phyloP scores from a whole-genome alignment of 345 rosid species.

The Gossypium anomalum region DNA sequence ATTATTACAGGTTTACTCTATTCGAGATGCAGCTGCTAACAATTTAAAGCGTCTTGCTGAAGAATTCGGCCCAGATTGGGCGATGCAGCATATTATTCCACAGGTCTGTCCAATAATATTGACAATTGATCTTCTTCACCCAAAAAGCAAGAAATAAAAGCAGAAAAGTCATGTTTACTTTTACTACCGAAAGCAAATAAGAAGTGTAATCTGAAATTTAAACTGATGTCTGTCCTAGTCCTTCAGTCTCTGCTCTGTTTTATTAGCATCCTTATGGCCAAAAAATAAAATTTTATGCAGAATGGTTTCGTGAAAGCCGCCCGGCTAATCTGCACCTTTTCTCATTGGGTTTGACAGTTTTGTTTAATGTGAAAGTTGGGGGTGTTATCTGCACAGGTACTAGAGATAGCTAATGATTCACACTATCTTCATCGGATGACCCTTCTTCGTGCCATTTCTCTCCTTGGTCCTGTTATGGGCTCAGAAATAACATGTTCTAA shows the following conservation, averaged over 20 bases:
- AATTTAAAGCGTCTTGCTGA: conserved; percentile 83
- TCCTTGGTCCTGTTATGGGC: conserved; percentile 89
- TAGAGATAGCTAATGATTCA: conserved; percentile 70
- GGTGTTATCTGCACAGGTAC: conserved; percentile 41
- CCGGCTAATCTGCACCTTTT: background rate
- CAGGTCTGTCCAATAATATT: conserved; percentile 45
- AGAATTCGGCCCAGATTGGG: conserved; percentile 89
- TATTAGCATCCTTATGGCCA: background rate
- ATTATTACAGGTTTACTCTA: conserved; percentile 59
- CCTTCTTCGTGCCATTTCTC: conserved; percentile 63
- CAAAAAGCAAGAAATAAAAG: background rate
- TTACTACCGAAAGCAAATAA: background rate
- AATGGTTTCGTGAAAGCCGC: background rate
- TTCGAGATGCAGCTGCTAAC: conserved; percentile 85
- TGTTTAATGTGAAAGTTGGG: conserved; percentile 10
- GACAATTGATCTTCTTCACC: background rate
- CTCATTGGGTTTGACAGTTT: background rate
- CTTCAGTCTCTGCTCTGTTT: background rate
- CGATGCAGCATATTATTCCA: conserved; percentile 82
- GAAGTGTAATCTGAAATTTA: background rate
- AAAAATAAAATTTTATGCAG: background rate
- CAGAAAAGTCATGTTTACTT: background rate
- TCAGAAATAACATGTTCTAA: conserved; percentile 80
- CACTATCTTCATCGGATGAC: conserved; percentile 94
- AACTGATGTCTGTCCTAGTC: background rate